Evolutionary conservation across 2,329 filamentous ascomycete genomes (phyloP).

Genomic region (Chaetomium globosum): DNA sequence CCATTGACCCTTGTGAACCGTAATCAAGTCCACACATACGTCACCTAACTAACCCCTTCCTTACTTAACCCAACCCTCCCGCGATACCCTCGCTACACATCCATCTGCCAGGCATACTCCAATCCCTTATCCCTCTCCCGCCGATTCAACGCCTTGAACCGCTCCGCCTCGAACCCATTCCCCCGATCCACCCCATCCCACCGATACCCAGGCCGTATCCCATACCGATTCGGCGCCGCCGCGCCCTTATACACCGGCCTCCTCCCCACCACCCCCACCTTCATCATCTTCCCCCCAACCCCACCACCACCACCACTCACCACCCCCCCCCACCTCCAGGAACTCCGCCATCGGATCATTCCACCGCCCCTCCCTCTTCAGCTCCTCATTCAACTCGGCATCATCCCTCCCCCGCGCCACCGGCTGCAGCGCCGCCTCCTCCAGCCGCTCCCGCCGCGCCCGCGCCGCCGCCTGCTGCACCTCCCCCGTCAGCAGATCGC

Average conservation of each 20-base stretch:
- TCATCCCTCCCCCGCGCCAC: conserved; percentile 84
- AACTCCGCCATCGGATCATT: conserved; percentile 91
- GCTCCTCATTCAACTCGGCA: conserved; percentile 77
- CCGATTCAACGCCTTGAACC: conserved; percentile 85
- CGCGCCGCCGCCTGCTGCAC: conserved; percentile 74
- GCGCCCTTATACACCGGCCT: conserved; percentile 76
- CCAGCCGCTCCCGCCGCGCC: conserved; percentile 66
- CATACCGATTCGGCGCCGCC: conserved; percentile 87
- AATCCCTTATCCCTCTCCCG: conserved; percentile 75
- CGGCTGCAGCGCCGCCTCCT: conserved; percentile 80
- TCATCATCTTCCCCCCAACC: conserved; percentile 15
- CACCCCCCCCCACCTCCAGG: conserved; percentile 45
- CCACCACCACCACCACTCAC: conserved; percentile 31
- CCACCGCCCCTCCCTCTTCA: conserved; percentile 79
- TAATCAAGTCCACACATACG: neutral
- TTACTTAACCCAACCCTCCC: neutral
- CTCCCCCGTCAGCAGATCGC: conserved; percentile 77
- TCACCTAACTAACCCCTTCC: neutral
- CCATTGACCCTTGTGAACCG: neutral
- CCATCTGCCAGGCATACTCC: conserved; percentile 95
- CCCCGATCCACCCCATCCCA: conserved; percentile 97
- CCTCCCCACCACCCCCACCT: conserved; percentile 40
- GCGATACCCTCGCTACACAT: conserved; percentile 46
- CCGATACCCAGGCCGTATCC: conserved; percentile 85
- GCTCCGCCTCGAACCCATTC: conserved; percentile 90